Base-by-base conservation (phyloP, 179 eudicot species). In the Actinidia arguta region DNA sequence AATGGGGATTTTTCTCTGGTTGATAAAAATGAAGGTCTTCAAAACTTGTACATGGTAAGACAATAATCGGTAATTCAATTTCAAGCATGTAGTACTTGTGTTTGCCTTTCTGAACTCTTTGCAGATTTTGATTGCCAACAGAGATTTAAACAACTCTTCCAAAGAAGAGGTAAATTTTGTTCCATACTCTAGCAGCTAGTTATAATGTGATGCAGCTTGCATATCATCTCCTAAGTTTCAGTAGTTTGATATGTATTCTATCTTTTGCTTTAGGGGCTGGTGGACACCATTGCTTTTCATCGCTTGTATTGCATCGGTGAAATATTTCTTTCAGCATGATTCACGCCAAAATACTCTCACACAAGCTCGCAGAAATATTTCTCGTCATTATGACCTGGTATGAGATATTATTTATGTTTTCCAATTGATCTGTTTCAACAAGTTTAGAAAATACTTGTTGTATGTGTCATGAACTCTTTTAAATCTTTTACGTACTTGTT, bases 361-460 rank as follows among this genome's bases (percentile, higher is more conserved):
- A n/a, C 98, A 92, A 90, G 98, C 97, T 85, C 98, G 97, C 22
- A 83, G 93, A 73, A 97, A 97, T 78, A 95, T 97, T 70, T 94
- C 99, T 80, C 92, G 93, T 42, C 99, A 97, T 84, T 97, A 97
- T 88, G 99, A 97, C 83, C 84, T 97, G 90, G 99, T 97, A 90
- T 77, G 88, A 79, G 48, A 73, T 42, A 67, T 68, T 58, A 52
- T 46, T 48, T n/a, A n/a, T n/a, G n/a, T 24, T 56, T 20, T 39
- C 55, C 22, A 44, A 36, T 9, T 5, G 48, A 22, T 18, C 20
- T 50, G 13, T 61, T 68, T 31, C 22, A 36, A 59, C 27, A 20
- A 79, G 20, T 16, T 51, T 36, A 18, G 3, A 78, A 24, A 9
- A 18, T 78, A 63, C 16, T 9, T 63, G 4, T 31, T 11, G 25